Conservation (phyloP, 2,329 filamentous ascomycete species). For the Neonectria neomacrospora region DNA sequence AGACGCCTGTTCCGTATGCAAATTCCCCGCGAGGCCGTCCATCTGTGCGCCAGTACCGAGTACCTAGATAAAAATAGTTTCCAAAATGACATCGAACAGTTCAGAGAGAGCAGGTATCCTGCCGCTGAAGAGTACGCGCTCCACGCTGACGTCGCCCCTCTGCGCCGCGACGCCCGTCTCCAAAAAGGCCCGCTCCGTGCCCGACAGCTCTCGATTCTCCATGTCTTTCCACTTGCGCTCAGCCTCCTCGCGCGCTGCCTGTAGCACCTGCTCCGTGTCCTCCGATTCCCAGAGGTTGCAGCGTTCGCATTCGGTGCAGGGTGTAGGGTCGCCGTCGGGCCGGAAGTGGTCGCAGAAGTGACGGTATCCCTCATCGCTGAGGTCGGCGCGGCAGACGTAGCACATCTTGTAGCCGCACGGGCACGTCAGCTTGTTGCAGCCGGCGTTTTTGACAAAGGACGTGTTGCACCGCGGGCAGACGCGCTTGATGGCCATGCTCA, state of each 20-base stretch:
- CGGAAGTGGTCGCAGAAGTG: slow-evolving; percentile 98
- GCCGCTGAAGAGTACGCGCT: slow-evolving; percentile 48
- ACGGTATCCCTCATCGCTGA: slow-evolving; percentile 80
- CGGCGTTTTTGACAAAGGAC: slow-evolving; percentile 90
- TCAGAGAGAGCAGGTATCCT: slow-evolving; percentile 54
- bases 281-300: slow-evolving; percentile 85
- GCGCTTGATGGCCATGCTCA: slow-evolving; percentile 93
- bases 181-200: slow-evolving; percentile 66
- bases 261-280: slow-evolving; percentile 74
- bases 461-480: slow-evolving; percentile 93
- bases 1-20: slow-evolving; percentile 23
- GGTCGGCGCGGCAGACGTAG: slow-evolving; percentile 89
- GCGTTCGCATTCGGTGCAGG: slow-evolving; percentile 81
- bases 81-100: slow-evolving; percentile 58
- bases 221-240: slow-evolving; percentile 76
- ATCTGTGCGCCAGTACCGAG: slow-evolving; percentile 24
- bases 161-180: slow-evolving; percentile 61
- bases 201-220: slow-evolving; percentile 68
- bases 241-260: slow-evolving; percentile 75
- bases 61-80: slow-evolving; percentile 55
- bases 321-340: slow-evolving; percentile 75
- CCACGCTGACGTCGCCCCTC: slow-evolving; percentile 44
- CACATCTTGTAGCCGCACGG: slow-evolving; percentile 98
- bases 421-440: slow-evolving; percentile 97
- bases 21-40: slow-evolving; percentile 33